These are phyloP conservation scores for Candida boleticola DNA, from an alignment of 805 yeast species.

Conservation along the genomic window DNA sequence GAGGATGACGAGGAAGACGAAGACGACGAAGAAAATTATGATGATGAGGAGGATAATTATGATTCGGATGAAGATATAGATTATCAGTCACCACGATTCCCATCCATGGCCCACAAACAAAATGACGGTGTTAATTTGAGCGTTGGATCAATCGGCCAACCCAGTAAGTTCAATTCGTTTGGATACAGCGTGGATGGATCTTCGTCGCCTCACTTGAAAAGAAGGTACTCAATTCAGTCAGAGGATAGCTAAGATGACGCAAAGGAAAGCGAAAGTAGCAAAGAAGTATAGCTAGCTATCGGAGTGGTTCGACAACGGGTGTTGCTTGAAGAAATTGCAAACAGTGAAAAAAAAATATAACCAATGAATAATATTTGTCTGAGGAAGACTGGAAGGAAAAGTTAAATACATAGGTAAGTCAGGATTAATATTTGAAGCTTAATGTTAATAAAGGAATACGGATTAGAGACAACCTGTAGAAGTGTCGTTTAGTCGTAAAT, in stretches of 20 bases:
- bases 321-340: too few relatives aligned
- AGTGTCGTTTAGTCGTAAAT: too few relatives aligned
- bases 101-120: not conserved
- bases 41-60: slow-evolving; percentile 10
- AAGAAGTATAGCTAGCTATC: too few relatives aligned
- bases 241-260: not conserved
- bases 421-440: too few relatives aligned
- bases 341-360: too few relatives aligned
- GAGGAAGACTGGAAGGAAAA: not conserved
- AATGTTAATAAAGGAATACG: too few relatives aligned
- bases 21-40: slow-evolving; percentile 11
- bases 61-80: not conserved
- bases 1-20: slow-evolving; percentile 9
- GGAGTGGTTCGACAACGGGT: too few relatives aligned
- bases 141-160: not conserved
- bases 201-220: slow-evolving; percentile 15
- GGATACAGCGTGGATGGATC: slow-evolving; percentile 16
- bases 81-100: not conserved
- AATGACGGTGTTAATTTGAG: too few relatives aligned
- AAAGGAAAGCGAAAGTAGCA: not conserved
- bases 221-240: slow-evolving; percentile 3
- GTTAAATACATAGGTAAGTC: not conserved
- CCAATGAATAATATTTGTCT: not conserved
- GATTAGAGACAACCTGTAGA: too few relatives aligned
- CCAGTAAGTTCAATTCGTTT: slow-evolving; percentile 9